These are phyloP conservation scores for Neurospora pannonica DNA, from an alignment of 495 filamentous ascomycete genomes.

Conservation along the genomic window DNA sequence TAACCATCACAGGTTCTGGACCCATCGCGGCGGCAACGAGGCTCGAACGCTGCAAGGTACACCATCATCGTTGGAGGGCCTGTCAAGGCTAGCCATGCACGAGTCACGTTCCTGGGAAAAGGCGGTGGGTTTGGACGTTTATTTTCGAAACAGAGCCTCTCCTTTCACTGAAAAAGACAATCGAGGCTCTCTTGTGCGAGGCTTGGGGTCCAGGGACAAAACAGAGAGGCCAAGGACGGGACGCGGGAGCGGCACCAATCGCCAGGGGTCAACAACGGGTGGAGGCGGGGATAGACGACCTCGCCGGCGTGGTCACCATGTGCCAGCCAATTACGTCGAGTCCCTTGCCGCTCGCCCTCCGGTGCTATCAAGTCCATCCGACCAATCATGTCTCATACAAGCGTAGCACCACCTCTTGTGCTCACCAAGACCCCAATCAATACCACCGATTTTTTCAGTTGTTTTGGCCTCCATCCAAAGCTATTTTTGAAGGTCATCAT, in stretches of 20 bases:
- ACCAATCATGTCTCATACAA: slow-evolving; percentile 15
- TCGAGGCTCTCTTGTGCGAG: background rate
- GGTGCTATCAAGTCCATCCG: slow-evolving; percentile 1
- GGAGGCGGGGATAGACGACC: background rate
- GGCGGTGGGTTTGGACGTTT: background rate
- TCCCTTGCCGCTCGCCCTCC: slow-evolving; percentile 19
- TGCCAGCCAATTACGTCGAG: slow-evolving; percentile 15
- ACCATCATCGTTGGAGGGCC: background rate
- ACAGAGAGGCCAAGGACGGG: background rate
- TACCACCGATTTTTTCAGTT: background rate
- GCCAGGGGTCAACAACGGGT: background rate
- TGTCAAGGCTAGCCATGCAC: background rate
- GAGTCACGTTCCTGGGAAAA: background rate
- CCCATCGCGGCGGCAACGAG: background rate
- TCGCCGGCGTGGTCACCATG: background rate
- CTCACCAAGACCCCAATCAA: background rate
- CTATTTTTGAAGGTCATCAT: slow-evolving; percentile 26
- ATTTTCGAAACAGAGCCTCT: background rate
- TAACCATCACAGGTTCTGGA: background rate
- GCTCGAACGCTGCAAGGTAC: background rate
- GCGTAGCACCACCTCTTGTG: background rate
- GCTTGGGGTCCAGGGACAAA: background rate
- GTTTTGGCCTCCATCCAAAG: slow-evolving; percentile 9
- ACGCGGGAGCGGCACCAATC: background rate
- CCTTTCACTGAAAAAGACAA: background rate